Evolutionary conservation across 1,139 yeast species (phyloP).

Genomic region (Chernovozyma aurita): DNA sequence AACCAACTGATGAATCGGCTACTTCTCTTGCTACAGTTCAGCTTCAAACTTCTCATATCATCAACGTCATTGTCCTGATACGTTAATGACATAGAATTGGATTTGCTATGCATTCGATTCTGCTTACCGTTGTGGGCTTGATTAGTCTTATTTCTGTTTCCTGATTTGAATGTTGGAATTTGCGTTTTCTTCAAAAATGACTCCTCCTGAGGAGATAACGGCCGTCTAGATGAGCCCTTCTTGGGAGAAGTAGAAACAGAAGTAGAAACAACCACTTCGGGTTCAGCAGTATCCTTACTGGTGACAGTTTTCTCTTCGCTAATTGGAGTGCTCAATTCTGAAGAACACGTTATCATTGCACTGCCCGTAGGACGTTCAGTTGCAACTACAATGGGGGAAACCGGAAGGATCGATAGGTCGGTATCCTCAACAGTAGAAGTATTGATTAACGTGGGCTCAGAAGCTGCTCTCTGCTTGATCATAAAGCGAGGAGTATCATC

Average conservation of each 20-base stretch:
- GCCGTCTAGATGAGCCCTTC: constrained; percentile 8
- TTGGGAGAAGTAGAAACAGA: neutral
- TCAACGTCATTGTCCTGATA: constrained; percentile 11
- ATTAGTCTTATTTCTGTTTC: constrained; percentile 3
- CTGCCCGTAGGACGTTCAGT: neutral
- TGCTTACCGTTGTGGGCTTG: constrained; percentile 11
- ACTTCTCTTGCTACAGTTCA: constrained; percentile 10
- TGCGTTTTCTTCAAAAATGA: constrained; percentile 24
- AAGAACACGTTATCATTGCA: neutral
- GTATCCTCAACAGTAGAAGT: neutral
- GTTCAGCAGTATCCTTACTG: neutral
- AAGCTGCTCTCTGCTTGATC: neutral
- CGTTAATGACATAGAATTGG: constrained; percentile 16
- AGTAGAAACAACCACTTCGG: neutral
- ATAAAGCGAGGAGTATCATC: neutral
- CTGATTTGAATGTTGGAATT: constrained; percentile 23
- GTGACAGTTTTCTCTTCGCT: neutral
- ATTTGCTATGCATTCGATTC: too few species aligned
- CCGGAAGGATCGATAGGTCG: neutral
- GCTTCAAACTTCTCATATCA: constrained; percentile 5
- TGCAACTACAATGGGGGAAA: neutral
- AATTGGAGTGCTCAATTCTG: neutral
- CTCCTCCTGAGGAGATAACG: constrained; percentile 27
- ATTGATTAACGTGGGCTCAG: neutral
- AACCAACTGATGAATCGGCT: constrained; percentile 17